phyloP scores from a whole-genome alignment of 441 rosid genomes.

The Adansonia madagascariensis region DNA sequence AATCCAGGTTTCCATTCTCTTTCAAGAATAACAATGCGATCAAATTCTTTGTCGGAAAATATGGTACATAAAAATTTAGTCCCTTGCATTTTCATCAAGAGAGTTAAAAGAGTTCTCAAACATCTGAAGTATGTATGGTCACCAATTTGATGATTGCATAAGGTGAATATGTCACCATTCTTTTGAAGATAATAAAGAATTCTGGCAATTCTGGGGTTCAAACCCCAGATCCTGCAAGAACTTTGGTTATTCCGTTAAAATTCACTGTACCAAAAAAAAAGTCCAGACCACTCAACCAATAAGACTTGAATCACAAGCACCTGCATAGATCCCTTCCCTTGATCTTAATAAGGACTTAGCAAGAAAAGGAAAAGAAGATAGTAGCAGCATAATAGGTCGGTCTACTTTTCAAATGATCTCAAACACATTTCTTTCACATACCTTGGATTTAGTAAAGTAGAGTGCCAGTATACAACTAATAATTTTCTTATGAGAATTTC shows the following conservation, averaged over 20 bases:
- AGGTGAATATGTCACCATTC: not conserved
- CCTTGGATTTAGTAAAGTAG: not conserved
- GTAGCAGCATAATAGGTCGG: not conserved
- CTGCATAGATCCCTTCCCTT: not conserved
- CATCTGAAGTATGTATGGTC: not conserved
- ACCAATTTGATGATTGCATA: not conserved
- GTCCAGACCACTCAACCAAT: not conserved
- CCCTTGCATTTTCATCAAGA: not conserved
- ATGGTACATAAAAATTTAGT: not conserved
- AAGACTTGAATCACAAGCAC: not conserved
- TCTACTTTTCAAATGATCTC: not conserved
- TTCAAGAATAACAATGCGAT: not conserved
- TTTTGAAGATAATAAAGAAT: not conserved
- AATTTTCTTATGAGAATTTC: slow-evolving; percentile 2
- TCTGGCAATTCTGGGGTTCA: not conserved
- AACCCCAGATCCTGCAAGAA: not conserved
- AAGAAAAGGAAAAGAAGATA: not conserved
- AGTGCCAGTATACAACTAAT: not conserved
- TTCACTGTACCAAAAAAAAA: not conserved
- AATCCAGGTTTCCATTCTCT: not conserved
- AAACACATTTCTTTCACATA: not conserved
- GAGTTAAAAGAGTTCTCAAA: not conserved
- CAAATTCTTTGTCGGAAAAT: not conserved
- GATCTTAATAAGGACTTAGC: not conserved
- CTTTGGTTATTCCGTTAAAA: not conserved